Evolutionary conservation across 495 filamentous ascomycete species (phyloP).

Genomic region (Entonaema liquescens): DNA sequence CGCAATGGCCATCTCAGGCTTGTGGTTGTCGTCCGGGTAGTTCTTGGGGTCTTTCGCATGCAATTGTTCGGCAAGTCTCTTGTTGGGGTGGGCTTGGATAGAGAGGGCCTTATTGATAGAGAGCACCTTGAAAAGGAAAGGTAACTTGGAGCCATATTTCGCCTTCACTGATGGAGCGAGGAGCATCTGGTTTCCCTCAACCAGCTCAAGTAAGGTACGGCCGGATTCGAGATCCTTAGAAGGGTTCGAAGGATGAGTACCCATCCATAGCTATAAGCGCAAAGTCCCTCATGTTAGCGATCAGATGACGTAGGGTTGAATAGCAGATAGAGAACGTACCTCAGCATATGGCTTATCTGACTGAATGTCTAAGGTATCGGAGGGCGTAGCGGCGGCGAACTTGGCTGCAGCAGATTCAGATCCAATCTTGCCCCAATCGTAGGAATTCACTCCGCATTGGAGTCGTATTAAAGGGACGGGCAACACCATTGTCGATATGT

Average conservation of each 20-base stretch:
- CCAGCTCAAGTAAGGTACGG: conserved; percentile 87
- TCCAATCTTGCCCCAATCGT: conserved; percentile 98
- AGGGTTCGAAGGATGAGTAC: conserved; percentile 93
- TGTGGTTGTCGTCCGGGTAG: conserved; percentile 99
- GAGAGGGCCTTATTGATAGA: conserved; percentile 93
- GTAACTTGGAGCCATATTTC: conserved; percentile 79
- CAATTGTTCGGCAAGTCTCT: conserved; percentile 91
- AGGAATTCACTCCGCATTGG: conserved; percentile 97
- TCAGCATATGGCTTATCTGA: conserved; percentile 88
- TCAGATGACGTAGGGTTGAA: not conserved
- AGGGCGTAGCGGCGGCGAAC: conserved; percentile 79
- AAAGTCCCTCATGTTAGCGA: conserved; percentile 20
- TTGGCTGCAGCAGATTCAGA: conserved; percentile 78
- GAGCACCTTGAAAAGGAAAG: conserved; percentile 97
- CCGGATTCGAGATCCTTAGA: conserved; percentile 87
- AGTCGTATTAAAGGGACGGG: conserved; percentile 84
- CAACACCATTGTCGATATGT: conserved; percentile 64
- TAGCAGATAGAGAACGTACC: conserved; percentile 56
- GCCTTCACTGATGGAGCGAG: conserved; percentile 75
- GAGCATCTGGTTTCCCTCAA: conserved; percentile 86
- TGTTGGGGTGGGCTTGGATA: conserved; percentile 98
- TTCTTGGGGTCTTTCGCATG: conserved; percentile 88
- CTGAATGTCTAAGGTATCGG: conserved; percentile 76
- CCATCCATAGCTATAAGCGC: conserved; percentile 90
- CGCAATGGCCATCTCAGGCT: conserved; percentile 98